phyloP scores from a whole-genome alignment of 2,329 filamentous ascomycete species.

The Talaromyces sp. region DNA sequence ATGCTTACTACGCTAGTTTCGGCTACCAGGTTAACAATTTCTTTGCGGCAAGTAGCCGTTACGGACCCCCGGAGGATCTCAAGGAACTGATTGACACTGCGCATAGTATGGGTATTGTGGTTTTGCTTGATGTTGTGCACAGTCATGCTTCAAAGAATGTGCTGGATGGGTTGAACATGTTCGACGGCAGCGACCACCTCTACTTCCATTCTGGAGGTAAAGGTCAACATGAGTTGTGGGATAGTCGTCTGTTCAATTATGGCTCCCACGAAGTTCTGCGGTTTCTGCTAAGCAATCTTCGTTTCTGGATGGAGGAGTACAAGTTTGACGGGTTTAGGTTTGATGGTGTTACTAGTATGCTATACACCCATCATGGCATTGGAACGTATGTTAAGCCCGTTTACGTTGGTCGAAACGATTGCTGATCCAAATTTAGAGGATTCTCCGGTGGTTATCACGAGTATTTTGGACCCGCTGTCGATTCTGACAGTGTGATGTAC shows the following conservation, averaged over 20 bases:
- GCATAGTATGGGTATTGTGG: constrained; percentile 81
- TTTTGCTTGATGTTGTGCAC: constrained; percentile 92
- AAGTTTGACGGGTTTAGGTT: constrained; percentile 95
- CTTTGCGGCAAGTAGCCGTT: constrained; percentile 94
- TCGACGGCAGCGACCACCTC: constrained; percentile 88
- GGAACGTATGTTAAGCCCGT: constrained; percentile 68
- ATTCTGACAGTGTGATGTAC: constrained; percentile 91
- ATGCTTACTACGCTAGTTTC: constrained; percentile 98
- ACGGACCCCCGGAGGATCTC: constrained; percentile 86
- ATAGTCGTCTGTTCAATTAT: constrained; percentile 96
- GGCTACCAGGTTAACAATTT: constrained; percentile 99
- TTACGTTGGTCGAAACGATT: background rate
- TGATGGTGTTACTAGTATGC: constrained; percentile 97
- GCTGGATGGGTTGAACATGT: constrained; percentile 88
- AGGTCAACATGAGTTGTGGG: constrained; percentile 89
- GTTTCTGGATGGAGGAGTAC: constrained; percentile 99
- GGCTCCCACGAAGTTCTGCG: constrained; percentile 88
- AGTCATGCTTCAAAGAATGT: constrained; percentile 98
- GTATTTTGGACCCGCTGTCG: constrained; percentile 84
- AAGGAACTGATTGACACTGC: constrained; percentile 96
- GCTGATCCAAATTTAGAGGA: constrained; percentile 53
- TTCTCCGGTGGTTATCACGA: constrained; percentile 98
- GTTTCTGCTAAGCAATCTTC: constrained; percentile 91
- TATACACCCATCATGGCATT: constrained; percentile 92
- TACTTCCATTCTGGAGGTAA: constrained; percentile 89